A percentile compares a stretch with the other conserved stretches of the same genome.
Evolutionary conservation across 257 asterid genomes (phyloP).

Genomic region (Solanum verrucosum): DNA sequence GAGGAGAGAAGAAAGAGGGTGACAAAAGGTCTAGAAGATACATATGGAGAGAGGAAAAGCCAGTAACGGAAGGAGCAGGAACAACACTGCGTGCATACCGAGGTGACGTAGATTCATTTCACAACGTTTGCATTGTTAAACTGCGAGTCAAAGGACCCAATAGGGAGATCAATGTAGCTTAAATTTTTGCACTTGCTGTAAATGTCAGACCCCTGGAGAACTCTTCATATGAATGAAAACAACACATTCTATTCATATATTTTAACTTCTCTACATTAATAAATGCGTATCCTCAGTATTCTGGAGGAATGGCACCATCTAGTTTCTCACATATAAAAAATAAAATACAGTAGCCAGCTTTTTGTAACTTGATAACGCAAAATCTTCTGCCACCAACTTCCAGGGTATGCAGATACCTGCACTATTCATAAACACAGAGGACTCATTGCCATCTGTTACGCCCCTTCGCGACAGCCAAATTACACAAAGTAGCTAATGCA

Average conservation of each 20-base stretch:
- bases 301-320: neutral
- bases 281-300: neutral
- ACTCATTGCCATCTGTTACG: neutral
- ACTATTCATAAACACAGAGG: neutral
- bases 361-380: neutral
- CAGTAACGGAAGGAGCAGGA: neutral
- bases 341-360: neutral
- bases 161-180: neutral
- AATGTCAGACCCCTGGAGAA: neutral
- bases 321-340: neutral
- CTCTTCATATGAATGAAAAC: neutral
- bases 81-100: neutral
- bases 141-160: neutral
- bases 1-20: slow-evolving; percentile 59
- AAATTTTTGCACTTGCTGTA: neutral
- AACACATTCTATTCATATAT: neutral
- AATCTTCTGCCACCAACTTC: neutral
- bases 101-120: neutral
- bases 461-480: neutral
- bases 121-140: neutral
- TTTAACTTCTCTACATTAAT: neutral
- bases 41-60: slow-evolving; percentile 42
- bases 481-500: neutral
- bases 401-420: neutral
- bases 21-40: slow-evolving; percentile 69